These are phyloP conservation scores for Scorias spongiosa DNA, from an alignment of 2,329 filamentous ascomycete species.

Conservation along the genomic window DNA sequence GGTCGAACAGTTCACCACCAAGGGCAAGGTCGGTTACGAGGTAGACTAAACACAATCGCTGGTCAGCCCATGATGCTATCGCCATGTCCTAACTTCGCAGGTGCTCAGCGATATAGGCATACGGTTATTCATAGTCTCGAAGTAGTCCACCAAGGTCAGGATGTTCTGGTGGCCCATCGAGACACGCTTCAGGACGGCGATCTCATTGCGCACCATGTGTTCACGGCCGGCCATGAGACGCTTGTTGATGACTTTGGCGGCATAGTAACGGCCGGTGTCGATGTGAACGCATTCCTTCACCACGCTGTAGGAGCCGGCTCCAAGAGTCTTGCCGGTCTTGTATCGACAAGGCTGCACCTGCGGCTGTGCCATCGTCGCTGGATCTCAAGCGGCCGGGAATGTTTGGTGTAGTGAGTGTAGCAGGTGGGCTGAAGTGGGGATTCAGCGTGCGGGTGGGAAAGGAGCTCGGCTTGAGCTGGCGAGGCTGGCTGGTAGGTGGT, in stretches of 20 bases:
- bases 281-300: conserved; percentile 99
- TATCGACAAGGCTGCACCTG: conserved; percentile 91
- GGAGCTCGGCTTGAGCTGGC: no score
- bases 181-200: conserved; percentile 92
- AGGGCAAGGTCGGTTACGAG: conserved; percentile 93
- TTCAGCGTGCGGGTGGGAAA: conserved; percentile 1
- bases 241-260: conserved; percentile 98
- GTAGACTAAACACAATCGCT: conserved; percentile 45
- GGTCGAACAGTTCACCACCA: conserved; percentile 92
- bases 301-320: conserved; percentile 92
- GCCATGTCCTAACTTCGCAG: neutral
- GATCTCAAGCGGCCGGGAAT: neutral
- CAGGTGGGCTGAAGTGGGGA: neutral
- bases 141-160: conserved; percentile 93
- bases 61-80: neutral
- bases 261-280: conserved; percentile 94
- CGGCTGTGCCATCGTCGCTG: conserved; percentile 3
- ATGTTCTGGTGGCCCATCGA: conserved; percentile 99
- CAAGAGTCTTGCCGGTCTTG: conserved; percentile 96
- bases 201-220: conserved; percentile 99
- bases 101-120: conserved; percentile 12
- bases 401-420: neutral
- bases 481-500: no score
- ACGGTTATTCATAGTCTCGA: conserved; percentile 98
- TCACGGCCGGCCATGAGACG: conserved; percentile 91